Evolutionary conservation across 192 early-diverging fungal species (phyloP), one percentile per base, ranked within the genome.

Genomic region (Backusella parvicylindrica): DNA sequence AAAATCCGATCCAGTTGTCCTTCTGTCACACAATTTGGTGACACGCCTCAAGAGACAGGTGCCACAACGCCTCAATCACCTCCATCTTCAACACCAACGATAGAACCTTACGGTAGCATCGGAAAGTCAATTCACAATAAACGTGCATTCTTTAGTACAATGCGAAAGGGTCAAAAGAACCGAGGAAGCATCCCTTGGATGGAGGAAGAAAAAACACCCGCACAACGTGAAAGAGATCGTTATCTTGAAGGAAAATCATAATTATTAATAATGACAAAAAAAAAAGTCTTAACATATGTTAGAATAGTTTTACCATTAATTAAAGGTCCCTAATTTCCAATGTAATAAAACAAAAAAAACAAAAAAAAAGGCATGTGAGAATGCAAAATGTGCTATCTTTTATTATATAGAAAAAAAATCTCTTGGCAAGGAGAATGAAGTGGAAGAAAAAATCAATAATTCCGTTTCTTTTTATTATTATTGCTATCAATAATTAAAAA

Each of bases 151-250:
- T 64, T 65, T 28, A 65, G 74, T 36, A 75, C 74, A 23, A 68
- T 75, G 66, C 23, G 74, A 16, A 43, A 66, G 9, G 74, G 66
- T 26, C 74, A 65, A 47, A 66, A 75, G 32, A 18, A 68, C 5
- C 64, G 74, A 36, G 74, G 41, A 36, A 11, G 31, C 9, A 50
- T 75, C 21, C 74, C 74, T 16, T 75, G 74, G 74, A 43, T 28
- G 21, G 38, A 75, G 1, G 37, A 73, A 9, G 72, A 64, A 37
- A 66, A 43, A 12, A 75, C 74, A 41, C 74, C 74, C 9, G 74
- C 74, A 41, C 74, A 75, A 43, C 36, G 41, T 28, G 74, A 75
- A 56, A 38, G 74, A 28, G 74, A 75, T 50, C 74, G 66, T 32
- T 75, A 75, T 68, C 47, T 75, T 13, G 66, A 68, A 37, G 66